These are phyloP conservation scores for Solanum habrochaites DNA, from an alignment of 257 asterid genomes.

Conservation along the genomic window DNA sequence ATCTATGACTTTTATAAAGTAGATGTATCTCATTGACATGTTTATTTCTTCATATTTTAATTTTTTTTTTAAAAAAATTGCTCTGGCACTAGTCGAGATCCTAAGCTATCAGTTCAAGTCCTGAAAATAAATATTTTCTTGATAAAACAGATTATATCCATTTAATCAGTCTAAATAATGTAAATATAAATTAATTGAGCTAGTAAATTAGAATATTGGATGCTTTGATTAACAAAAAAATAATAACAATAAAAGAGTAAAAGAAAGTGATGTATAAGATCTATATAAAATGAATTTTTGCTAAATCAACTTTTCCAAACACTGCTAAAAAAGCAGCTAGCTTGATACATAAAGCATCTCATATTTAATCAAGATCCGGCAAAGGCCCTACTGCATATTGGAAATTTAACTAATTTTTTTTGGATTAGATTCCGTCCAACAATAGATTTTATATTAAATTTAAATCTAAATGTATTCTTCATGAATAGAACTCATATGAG, in stretches of 20 bases:
- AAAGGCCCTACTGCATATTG: too few relatives aligned
- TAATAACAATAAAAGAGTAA: neutral
- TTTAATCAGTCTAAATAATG: too few relatives aligned
- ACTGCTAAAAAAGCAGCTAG: too few relatives aligned
- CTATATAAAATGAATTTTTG: too few relatives aligned
- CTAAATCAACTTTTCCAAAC: neutral
- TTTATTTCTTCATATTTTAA: neutral
- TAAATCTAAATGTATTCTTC: too few relatives aligned
- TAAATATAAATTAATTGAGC: neutral
- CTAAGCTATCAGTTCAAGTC: neutral
- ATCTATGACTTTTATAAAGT: too few relatives aligned
- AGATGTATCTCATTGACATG: neutral
- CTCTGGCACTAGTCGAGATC: neutral
- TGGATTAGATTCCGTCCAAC: too few relatives aligned
- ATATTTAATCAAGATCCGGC: too few relatives aligned
- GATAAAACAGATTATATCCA: neutral
- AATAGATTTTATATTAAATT: too few relatives aligned
- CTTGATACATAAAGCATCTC: too few relatives aligned
- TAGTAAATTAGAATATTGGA: neutral
- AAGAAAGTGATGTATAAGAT: neutral
- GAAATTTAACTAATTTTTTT: too few relatives aligned
- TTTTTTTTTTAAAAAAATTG: too few relatives aligned
- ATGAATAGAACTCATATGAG: conserved; percentile 27
- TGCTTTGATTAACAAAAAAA: neutral
- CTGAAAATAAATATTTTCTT: neutral